These are phyloP conservation scores for Coniochaeta sp. DNA, from an alignment of 2,329 filamentous ascomycete genomes.

Conservation along the genomic window DNA sequence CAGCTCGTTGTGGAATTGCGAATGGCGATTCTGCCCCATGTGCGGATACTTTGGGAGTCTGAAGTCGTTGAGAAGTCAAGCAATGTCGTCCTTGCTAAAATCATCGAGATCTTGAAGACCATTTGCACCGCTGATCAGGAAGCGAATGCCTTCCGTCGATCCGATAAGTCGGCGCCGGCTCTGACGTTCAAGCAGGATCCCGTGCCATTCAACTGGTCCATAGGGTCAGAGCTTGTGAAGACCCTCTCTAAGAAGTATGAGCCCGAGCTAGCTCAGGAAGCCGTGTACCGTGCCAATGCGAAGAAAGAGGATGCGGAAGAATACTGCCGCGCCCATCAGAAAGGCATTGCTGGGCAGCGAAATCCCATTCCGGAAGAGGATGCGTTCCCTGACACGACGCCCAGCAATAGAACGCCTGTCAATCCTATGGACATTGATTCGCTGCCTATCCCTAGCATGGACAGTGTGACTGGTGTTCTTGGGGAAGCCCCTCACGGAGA, in stretches of 20 bases:
- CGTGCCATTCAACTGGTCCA: slow-evolving; percentile 40
- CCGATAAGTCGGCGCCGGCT: slow-evolving; percentile 41
- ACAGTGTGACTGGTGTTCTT: slow-evolving; percentile 15
- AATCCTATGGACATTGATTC: slow-evolving; percentile 8
- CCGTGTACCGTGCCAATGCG: slow-evolving; percentile 75
- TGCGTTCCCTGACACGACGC: slow-evolving; percentile 24
- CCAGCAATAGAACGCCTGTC: slow-evolving; percentile 5
- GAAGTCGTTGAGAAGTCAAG: slow-evolving; percentile 74
- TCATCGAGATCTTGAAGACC: slow-evolving; percentile 77
- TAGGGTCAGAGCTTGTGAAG: slow-evolving; percentile 21
- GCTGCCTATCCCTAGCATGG: slow-evolving; percentile 22
- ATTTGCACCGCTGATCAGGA: slow-evolving; percentile 76
- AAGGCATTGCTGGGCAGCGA: slow-evolving; percentile 50
- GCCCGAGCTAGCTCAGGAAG: slow-evolving; percentile 64
- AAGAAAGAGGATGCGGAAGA: slow-evolving; percentile 52
- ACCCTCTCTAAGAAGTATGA: slow-evolving; percentile 34
- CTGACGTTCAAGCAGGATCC: slow-evolving; percentile 35
- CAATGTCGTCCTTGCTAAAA: slow-evolving; percentile 65
- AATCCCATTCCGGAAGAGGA: slow-evolving; percentile 62
- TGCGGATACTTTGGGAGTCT: slow-evolving; percentile 79
- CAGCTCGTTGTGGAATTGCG: slow-evolving; percentile 87
- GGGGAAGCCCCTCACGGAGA: slow-evolving; percentile 13
- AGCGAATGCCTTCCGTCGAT: slow-evolving; percentile 51
- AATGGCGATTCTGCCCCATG: slow-evolving; percentile 67
- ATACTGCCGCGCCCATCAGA: slow-evolving; percentile 63